Base-by-base conservation (phyloP, 305 asterid genomes). In the Plantago coronopus region DNA sequence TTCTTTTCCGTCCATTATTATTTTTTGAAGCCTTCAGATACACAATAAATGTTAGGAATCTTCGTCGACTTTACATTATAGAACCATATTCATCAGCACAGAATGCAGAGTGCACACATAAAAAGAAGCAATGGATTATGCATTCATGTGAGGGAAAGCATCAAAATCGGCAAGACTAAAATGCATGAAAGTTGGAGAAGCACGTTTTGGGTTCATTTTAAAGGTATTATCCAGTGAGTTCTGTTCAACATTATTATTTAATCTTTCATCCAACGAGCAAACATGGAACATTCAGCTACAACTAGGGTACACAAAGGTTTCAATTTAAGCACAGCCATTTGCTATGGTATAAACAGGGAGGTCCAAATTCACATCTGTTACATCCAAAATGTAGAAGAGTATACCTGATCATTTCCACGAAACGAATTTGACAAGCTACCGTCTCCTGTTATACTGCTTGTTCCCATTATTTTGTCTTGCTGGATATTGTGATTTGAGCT, bases 351-450 rank as follows among this genome's bases (percentile, higher is more conserved):
- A 8, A 27, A 14, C 37, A 19, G 42, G 42, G 34, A 23, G 15
- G 1, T 12, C 31, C 3, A 12, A 19, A 10, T 17, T 48, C 23
- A 48, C 27, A 48, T 4, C 5, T 17, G 2, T 19, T 16, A 55
- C 19, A 47, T 29, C 16, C 17, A 31, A 53, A 46, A 45, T 48
- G 57, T 74, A 74, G 73, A 81, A 70, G 67, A 77, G 64, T 63
- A 72, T 74, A 94, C 99, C 99, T 94, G 99, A 51, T 94, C 99
- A 67, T 87, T 88, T 65, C 88, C 86, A 17, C 99, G 83, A 69
- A 81, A 91, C 17, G 97, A 87, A 73, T 83, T 91, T 9, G 97
- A 79, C 81, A 85, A 76, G 86, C 89, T 80, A 46, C 97, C 97
- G 70, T 91, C 97, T 27, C 91, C 95, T 48, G 89, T 66, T 42